These are phyloP conservation scores for Leccinum fibrillosum DNA, from an alignment of 768 basidiomycete genomes.

Conservation along the genomic window DNA sequence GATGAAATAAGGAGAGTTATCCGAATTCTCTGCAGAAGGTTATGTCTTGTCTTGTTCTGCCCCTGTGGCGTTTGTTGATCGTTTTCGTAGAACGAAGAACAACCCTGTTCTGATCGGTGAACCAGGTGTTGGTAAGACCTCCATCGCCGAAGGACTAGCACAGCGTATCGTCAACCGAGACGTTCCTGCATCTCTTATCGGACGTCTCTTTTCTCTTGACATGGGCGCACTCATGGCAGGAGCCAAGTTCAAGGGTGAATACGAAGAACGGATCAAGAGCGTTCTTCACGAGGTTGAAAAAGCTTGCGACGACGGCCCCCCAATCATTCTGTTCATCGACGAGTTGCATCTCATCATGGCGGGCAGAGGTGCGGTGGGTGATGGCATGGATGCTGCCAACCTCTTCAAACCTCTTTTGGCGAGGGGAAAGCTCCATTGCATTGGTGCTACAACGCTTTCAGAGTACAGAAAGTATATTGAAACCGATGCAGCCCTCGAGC, in stretches of 20 bases:
- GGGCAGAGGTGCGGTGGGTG: slow-evolving; percentile 75
- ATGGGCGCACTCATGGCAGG: slow-evolving; percentile 96
- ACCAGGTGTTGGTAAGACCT: slow-evolving; percentile 94
- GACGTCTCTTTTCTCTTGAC: slow-evolving; percentile 80
- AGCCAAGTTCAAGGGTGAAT: slow-evolving; percentile 92
- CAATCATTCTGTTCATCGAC: slow-evolving; percentile 92
- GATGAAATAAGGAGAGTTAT: slow-evolving; percentile 86
- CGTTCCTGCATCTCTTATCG: slow-evolving; percentile 72
- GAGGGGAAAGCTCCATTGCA: slow-evolving; percentile 72
- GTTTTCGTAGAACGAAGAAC: slow-evolving; percentile 75
- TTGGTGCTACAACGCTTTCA: slow-evolving; percentile 89
- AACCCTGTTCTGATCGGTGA: slow-evolving; percentile 97
- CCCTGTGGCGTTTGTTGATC: slow-evolving; percentile 8
- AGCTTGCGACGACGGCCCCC: slow-evolving; percentile 68
- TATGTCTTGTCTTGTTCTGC: not conserved
- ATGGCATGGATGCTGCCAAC: slow-evolving; percentile 93
- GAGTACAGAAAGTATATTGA: slow-evolving; percentile 95
- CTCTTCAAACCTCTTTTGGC: slow-evolving; percentile 91
- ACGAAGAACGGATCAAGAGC: slow-evolving; percentile 92
- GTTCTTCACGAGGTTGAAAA: slow-evolving; percentile 94
- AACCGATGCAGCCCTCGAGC: slow-evolving; percentile 86
- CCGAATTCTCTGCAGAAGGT: slow-evolving; percentile 81
- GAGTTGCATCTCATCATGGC: slow-evolving; percentile 95
- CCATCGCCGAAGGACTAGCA: slow-evolving; percentile 92
- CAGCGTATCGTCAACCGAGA: slow-evolving; percentile 94